Conservation (phyloP, 495 filamentous ascomycete species). For the Aspergillus wentii region DNA sequence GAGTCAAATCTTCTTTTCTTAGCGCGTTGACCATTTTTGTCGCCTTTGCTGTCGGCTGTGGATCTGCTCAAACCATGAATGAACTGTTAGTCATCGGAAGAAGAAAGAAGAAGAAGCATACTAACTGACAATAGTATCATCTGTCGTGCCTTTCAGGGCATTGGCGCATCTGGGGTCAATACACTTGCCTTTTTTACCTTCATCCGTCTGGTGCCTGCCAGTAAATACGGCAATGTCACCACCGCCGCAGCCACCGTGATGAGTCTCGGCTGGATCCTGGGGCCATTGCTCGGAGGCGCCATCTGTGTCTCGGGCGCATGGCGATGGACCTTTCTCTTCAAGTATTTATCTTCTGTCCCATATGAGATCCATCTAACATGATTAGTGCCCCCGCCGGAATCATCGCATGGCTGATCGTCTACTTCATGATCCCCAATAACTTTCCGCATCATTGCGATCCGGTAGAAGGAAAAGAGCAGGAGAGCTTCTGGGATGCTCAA, state of each 20-base stretch:
- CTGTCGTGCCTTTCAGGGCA: conserved; percentile 51
- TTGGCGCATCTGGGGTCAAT: conserved; percentile 51
- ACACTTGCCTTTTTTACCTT: conserved; percentile 45
- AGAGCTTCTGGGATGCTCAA: no score
- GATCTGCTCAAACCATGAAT: no score
- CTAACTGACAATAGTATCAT: conserved; percentile 37
- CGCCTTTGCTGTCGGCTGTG: conserved; percentile 54
- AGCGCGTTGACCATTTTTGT: conserved; percentile 48
- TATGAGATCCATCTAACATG: neutral
- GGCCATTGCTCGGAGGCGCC: conserved; percentile 58
- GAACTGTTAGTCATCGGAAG: no score
- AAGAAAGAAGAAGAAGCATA: no score
- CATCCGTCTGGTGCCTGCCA: conserved; percentile 43
- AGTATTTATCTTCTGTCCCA: conserved; percentile 38
- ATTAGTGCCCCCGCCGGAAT: conserved; percentile 20
- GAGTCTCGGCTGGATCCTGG: conserved; percentile 25
- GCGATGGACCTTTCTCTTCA: conserved; percentile 63
- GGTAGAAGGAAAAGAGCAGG: no score
- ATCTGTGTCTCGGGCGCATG: conserved; percentile 51
- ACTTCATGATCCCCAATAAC: conserved; percentile 22
- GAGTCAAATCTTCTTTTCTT: conserved; percentile 44
- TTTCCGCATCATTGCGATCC: conserved; percentile 27
- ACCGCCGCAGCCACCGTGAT: conserved; percentile 42
- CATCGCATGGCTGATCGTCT: conserved; percentile 14
- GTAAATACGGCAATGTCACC: conserved; percentile 38